These are phyloP conservation scores for Microbotryum silenes-acaulis DNA, from an alignment of 1,284 basidiomycete genomes.

Conservation along the genomic window DNA sequence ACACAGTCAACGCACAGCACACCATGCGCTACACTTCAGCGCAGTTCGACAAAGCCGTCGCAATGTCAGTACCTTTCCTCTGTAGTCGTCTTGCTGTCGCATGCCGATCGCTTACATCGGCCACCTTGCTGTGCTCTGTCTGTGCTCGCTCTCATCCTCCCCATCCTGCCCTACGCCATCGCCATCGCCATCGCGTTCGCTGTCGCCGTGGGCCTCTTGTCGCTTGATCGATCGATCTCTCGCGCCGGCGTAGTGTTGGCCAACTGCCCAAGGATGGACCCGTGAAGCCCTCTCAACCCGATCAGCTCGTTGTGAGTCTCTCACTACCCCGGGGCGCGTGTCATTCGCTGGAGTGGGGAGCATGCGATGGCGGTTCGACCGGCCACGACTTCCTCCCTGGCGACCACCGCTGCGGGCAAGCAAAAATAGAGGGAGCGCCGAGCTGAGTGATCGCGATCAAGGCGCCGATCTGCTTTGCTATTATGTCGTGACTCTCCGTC, in stretches of 20 bases:
- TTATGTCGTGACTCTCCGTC: too few relatives aligned
- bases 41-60: slow-evolving; percentile 71
- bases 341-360: too few relatives aligned
- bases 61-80: slow-evolving; percentile 35
- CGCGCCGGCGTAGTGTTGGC: slow-evolving; percentile 3
- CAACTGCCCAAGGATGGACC: slow-evolving; percentile 70
- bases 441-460: too few relatives aligned
- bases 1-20: too few relatives aligned
- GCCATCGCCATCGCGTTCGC: slow-evolving; percentile 1
- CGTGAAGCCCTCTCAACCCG: slow-evolving; percentile 63
- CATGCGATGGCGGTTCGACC: too few relatives aligned
- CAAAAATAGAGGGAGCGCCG: too few relatives aligned
- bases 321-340: background rate
- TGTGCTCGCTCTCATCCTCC: slow-evolving; percentile 36
- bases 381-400: too few relatives aligned
- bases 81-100: too few relatives aligned
- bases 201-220: background rate
- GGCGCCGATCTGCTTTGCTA: too few relatives aligned
- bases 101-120: slow-evolving; percentile 42
- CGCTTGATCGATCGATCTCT: background rate
- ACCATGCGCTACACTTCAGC: slow-evolving; percentile 45
- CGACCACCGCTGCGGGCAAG: too few relatives aligned
- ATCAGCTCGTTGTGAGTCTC: slow-evolving; percentile 57
- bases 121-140: background rate
- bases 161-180: background rate